Conservation (phyloP, 331 rosid genomes). For the Quercus phellos region DNA sequence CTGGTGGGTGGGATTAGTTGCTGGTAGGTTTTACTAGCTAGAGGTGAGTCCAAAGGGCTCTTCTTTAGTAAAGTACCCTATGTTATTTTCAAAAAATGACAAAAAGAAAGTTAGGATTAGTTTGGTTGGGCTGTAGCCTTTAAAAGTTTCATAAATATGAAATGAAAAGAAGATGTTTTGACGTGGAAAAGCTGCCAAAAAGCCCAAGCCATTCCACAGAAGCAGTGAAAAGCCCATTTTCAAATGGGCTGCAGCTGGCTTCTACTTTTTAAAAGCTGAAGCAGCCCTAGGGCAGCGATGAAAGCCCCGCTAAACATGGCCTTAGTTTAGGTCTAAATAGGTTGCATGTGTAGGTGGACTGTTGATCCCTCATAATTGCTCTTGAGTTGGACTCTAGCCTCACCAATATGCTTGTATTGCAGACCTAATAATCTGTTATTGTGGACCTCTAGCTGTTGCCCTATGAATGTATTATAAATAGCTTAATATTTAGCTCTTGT, state of each 20-base stretch:
- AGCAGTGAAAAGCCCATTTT: background rate
- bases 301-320: background rate
- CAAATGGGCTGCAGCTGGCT: background rate
- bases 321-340: conserved; percentile 1
- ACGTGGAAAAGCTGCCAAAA: background rate
- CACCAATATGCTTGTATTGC: background rate
- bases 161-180: background rate
- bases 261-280: background rate
- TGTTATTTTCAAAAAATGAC: too few relatives aligned
- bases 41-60: too few relatives aligned
- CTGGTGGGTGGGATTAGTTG: too few relatives aligned
- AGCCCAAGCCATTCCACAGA: background rate
- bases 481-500: conserved; percentile 7
- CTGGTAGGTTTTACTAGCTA: too few relatives aligned
- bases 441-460: conserved; percentile 5
- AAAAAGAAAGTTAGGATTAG: background rate
- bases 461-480: conserved; percentile 10
- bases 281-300: background rate
- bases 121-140: background rate
- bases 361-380: background rate
- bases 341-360: conserved; percentile 15
- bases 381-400: background rate
- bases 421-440: conserved; percentile 7
- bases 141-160: background rate
- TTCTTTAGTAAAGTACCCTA: too few relatives aligned